Percentiles rank a stretch among this genome's conserved stretches.
Evolutionary conservation across 2,329 filamentous ascomycete genomes (phyloP).

Genomic region (Berkeleyomyces rouxiae): DNA sequence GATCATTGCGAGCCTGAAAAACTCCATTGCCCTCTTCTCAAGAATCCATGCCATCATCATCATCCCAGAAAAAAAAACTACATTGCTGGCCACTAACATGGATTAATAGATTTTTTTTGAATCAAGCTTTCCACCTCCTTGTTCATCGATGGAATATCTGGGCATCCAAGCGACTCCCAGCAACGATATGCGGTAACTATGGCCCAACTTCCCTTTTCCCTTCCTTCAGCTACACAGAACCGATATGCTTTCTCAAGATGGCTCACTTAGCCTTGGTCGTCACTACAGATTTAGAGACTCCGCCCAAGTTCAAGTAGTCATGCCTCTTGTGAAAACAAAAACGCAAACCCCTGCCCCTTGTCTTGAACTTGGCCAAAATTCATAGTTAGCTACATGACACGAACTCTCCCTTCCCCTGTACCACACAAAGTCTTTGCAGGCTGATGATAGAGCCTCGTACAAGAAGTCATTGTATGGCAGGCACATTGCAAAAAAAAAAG

Average conservation of each 20-base stretch:
- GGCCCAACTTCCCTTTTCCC: conserved; percentile 18
- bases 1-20: not conserved
- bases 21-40: not conserved
- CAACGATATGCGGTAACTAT: conserved; percentile 40
- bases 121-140: not conserved
- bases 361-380: not conserved
- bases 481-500: not conserved
- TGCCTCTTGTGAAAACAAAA: no score
- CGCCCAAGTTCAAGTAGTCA: no score
- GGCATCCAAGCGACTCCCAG: conserved; percentile 29
- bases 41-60: not conserved
- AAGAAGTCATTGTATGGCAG: not conserved
- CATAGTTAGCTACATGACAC: not conserved
- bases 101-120: not conserved
- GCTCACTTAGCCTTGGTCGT: not conserved
- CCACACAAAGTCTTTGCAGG: conserved; percentile 1
- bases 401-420: not conserved
- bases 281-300: not conserved
- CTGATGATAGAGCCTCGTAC: not conserved
- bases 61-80: not conserved
- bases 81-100: not conserved
- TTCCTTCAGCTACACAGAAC: not conserved
- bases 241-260: not conserved
- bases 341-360: no score
- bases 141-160: conserved; percentile 35